Conservation (phyloP, 2,329 filamentous ascomycete genomes). For the Talaromyces pinophilus region DNA sequence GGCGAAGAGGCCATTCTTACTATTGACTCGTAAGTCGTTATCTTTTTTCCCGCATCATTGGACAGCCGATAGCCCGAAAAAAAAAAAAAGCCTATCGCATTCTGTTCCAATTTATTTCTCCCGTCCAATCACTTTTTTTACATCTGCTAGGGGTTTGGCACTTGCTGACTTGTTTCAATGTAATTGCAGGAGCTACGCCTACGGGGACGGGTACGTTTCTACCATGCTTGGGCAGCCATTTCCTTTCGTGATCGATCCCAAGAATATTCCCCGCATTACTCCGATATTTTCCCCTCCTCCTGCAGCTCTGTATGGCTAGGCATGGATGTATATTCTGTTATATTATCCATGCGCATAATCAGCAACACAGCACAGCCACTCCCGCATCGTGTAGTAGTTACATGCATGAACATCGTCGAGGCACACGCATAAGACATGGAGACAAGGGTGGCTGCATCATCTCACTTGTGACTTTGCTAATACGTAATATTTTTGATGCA, state of each 20-base stretch:
- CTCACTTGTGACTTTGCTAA: not conserved
- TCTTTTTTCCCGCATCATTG: slow-evolving; percentile 21
- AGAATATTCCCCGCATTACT: slow-evolving; percentile 9
- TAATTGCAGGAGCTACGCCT: slow-evolving; percentile 34
- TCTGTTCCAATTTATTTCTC: not conserved
- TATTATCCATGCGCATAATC: slow-evolving; percentile 4
- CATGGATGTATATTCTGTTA: not conserved
- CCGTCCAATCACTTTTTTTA: slow-evolving; percentile 15
- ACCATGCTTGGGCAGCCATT: slow-evolving; percentile 2
- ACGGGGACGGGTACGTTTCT: slow-evolving; percentile 42
- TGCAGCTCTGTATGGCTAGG: not conserved
- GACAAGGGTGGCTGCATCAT: not conserved
- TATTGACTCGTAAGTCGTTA: slow-evolving; percentile 67
- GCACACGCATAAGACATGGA: not conserved
- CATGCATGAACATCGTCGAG: not conserved
- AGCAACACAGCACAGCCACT: not conserved
- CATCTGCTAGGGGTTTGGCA: not conserved
- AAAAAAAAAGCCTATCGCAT: not conserved
- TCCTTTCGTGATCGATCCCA: slow-evolving; percentile 2
- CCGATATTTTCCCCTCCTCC: slow-evolving; percentile 5
- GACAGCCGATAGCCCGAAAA: not conserved
- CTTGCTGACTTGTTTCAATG: slow-evolving; percentile 15
- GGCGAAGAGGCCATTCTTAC: slow-evolving; percentile 86
- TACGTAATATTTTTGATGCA: slow-evolving; percentile 24
- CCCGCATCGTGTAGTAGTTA: slow-evolving; percentile 11